Evolutionary conservation across 1,284 basidiomycete genomes (phyloP).

Genomic region (Trichosporon sp.): DNA sequence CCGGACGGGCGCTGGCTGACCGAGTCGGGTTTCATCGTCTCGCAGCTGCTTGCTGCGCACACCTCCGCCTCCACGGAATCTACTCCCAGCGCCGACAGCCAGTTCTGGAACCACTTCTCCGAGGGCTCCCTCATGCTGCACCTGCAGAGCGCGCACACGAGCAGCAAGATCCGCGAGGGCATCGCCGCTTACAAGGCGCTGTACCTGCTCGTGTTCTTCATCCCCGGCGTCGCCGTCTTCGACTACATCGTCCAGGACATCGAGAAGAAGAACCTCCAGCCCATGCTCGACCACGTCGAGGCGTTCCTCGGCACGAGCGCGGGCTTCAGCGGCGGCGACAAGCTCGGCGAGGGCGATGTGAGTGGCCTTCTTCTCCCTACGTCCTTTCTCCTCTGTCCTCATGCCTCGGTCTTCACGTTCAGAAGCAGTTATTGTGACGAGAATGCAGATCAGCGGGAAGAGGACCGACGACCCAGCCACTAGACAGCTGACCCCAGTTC

Average conservation of each 20-base stretch:
- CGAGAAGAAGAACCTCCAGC: constrained; percentile 10
- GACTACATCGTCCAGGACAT: neutral
- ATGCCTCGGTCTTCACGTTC: too few species aligned
- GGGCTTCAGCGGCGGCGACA: constrained; percentile 35
- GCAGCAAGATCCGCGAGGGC: neutral
- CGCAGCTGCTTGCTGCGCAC: constrained; percentile 23
- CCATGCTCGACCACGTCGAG: constrained; percentile 29
- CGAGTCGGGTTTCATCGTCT: constrained; percentile 39
- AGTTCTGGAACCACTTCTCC: constrained; percentile 40
- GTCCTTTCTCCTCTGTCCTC: too few species aligned
- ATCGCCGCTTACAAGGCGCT: neutral
- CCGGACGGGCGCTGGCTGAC: constrained; percentile 27
- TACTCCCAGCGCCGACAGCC: constrained; percentile 18
- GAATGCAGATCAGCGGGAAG: too few species aligned
- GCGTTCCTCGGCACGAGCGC: constrained; percentile 22
- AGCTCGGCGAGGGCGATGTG: constrained; percentile 41
- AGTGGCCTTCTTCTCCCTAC: constrained; percentile 14
- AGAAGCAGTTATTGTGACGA: too few species aligned
- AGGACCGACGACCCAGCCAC: too few species aligned
- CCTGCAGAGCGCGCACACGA: constrained; percentile 22
- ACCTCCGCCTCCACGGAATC: constrained; percentile 17
- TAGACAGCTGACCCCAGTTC: constrained; percentile 10
- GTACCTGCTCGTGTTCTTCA: constrained; percentile 6
- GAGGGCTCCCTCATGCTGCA: constrained; percentile 40
- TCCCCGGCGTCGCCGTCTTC: neutral